phyloP scores from a whole-genome alignment of 495 filamentous ascomycete genomes.

The Aspergillus baeticus region DNA sequence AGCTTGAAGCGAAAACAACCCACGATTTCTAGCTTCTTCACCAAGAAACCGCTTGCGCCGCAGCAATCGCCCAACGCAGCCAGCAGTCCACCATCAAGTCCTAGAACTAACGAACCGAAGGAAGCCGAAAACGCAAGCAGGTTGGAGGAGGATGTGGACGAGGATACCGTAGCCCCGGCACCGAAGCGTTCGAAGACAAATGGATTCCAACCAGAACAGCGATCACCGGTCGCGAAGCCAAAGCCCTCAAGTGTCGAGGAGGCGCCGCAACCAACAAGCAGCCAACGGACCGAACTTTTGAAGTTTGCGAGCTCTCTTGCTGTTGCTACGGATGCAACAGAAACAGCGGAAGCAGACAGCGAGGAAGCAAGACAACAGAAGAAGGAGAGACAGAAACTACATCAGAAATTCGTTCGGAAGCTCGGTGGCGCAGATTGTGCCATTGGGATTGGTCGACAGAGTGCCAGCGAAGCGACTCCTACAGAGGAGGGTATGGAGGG shows the following conservation, averaged over 20 bases:
- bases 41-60: slow-evolving; percentile 50
- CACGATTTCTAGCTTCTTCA: slow-evolving; percentile 86
- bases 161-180: slow-evolving; percentile 40
- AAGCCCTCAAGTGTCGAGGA: slow-evolving; percentile 6
- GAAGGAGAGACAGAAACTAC: slow-evolving; percentile 66
- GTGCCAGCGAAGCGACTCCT: slow-evolving; percentile 54
- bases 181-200: slow-evolving; percentile 37
- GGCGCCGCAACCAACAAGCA: slow-evolving; percentile 21
- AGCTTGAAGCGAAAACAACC: slow-evolving; percentile 63
- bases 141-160: slow-evolving; percentile 33
- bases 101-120: slow-evolving; percentile 1
- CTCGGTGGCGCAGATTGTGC: slow-evolving; percentile 82
- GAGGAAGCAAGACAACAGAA: slow-evolving; percentile 43
- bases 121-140: slow-evolving; percentile 18
- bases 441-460: slow-evolving; percentile 61
- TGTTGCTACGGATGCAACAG: background rate
- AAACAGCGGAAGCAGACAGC: slow-evolving; percentile 34
- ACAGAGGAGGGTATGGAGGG: slow-evolving; percentile 49
- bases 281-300: slow-evolving; percentile 39
- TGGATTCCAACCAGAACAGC: slow-evolving; percentile 15
- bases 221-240: slow-evolving; percentile 12
- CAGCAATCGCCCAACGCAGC: slow-evolving; percentile 16
- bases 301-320: slow-evolving; percentile 42
- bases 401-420: slow-evolving; percentile 85
- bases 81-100: background rate